Base-by-base conservation (phyloP, 768 basidiomycete species). In the Chalciporus chontae region DNA sequence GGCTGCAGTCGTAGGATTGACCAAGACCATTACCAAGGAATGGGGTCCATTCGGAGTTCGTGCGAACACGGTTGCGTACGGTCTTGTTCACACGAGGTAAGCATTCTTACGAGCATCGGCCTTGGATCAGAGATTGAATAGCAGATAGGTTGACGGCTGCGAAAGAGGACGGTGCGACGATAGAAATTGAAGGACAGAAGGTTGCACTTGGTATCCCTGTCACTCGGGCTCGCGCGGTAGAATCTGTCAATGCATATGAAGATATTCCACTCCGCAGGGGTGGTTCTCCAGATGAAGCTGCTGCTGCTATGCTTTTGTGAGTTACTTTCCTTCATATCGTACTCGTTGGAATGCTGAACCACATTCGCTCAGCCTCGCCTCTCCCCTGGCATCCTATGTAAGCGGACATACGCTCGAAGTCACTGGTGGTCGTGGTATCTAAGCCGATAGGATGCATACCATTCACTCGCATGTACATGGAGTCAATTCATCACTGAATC, bases 1-100 rank as follows among this genome's bases (percentile, higher is more conserved):
- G 61, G 71, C 87, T 11, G 90, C 85, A 8, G 81, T 92, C 36
- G 59, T 85, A 50, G 90, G 90, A 13, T 71, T 92, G 45, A 87
- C 89, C 34, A 92, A 91, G 74, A 92, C 90, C 36, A 82, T 89
- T 55, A 83, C 84, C 42, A 93, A 92, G 65, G 90, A 93, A 63
- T 93, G 90, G 90, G 90, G 90, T 26, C 68, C 74, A 4, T 90
- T 85, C 68, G 84, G 84, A 56, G 87, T 91, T 18, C 85, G 90
- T 43, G 85, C 85, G 23, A 91, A 93, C 71, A 84, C 85, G 3
- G 70, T 93, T 38, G 89, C 89, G 4, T 91, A 80, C 57, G 88
- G 90, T 21, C 72, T 83, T 40, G 81, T 93, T 40, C 80, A 85
- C 58, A 93, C 90, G 2, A 74, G 90, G 83, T 87, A 52, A 31